Evolutionary conservation across 2,329 filamentous ascomycete species (phyloP), one percentile per base, ranked within the genome.

Genomic region (Fusarium sp.): DNA sequence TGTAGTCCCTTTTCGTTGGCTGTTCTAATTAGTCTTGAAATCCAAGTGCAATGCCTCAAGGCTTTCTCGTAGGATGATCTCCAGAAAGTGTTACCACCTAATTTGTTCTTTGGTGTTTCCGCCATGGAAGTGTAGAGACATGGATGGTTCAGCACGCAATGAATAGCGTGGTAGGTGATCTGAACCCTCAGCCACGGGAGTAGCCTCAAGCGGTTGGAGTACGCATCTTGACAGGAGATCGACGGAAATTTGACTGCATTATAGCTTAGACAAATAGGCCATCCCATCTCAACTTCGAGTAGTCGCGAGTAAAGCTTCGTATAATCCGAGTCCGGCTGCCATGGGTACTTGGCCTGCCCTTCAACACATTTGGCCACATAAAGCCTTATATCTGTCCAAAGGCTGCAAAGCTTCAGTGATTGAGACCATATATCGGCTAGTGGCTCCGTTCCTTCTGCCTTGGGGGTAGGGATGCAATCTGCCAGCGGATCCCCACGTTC

Each of bases 311-410:
- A 69, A 3, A 71, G 41, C 0, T 12, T 41, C 2, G 56, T 46
- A 9, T 71, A 71, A 18, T 71, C 68, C 0, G 68, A 71, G 23
- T 45, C 63, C 0, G 68, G 60, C 2, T 59, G 60, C 64, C 68
- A 71, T 0, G 68, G 68, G 3, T 45, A 30, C 1, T 43, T 53
- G 1, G 34, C 43, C 1, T 41, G 3, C 0, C 69, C 68, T 34
- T 71, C 56, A 1, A 69, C 48, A 10, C 68, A 71, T 4, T 53
- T 53, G 0, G 64, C 65, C 6, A 71, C 31, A 2, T 69, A 71
- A 3, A 53, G 26, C 1, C 68, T 55, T 0, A 71, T 21, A 1
- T 62, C 64, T 6, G 42, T 19, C 60, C 68, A 69, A 0, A 71
- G 21, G 4, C 26, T 37, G 8, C 64, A 54, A 7, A 69, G 4